Percentiles rank a stretch among this genome's conserved stretches.
Evolutionary conservation across 2,329 filamentous ascomycete genomes (phyloP).

Genomic region (Penicillium sp.): DNA sequence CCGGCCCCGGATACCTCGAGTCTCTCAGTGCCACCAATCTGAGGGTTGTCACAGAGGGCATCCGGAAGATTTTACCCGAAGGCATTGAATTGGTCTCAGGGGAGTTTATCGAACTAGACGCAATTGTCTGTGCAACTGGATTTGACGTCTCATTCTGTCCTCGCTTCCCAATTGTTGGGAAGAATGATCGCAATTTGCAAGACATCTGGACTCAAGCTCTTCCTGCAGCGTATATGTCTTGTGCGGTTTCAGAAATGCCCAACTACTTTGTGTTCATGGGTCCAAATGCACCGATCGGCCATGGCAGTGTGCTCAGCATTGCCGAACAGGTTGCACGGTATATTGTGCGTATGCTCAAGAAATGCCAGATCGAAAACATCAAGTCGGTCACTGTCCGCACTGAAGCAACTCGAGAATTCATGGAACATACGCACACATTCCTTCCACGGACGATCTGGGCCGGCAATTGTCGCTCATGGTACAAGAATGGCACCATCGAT

Average conservation of each 20-base stretch:
- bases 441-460: background rate
- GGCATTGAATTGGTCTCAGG: slow-evolving; percentile 19
- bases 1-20: slow-evolving; percentile 25
- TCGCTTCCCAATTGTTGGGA: slow-evolving; percentile 27
- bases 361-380: background rate
- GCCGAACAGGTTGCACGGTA: background rate
- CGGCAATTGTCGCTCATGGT: background rate
- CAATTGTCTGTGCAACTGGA: slow-evolving; percentile 14
- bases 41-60: slow-evolving; percentile 12
- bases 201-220: background rate
- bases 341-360: background rate
- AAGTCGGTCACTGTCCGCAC: background rate
- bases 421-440: background rate
- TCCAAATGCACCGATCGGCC: background rate
- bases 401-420: background rate
- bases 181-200: background rate
- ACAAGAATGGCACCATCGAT: background rate
- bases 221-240: background rate
- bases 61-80: slow-evolving; percentile 7
- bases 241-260: background rate
- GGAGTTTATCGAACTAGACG: slow-evolving; percentile 15
- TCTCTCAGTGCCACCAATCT: slow-evolving; percentile 19
- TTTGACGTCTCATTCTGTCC: slow-evolving; percentile 20
- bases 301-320: background rate
- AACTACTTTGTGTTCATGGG: background rate